Conservation (phyloP, 2,329 filamentous ascomycete genomes). For the Botrytis medusae region DNA sequence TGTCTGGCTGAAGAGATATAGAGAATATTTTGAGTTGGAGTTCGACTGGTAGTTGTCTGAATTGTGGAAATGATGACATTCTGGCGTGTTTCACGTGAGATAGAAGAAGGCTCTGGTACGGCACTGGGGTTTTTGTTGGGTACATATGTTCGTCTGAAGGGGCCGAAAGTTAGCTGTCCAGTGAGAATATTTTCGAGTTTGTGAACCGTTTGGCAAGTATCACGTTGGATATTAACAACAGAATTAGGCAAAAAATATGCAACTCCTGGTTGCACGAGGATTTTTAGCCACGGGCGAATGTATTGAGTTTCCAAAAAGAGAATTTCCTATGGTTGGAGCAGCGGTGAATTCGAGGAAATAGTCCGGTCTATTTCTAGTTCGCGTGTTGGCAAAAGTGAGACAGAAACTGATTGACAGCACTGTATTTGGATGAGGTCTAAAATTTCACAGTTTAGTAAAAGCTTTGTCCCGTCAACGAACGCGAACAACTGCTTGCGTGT, state of each 20-base stretch:
- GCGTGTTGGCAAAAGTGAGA: constrained; percentile 2
- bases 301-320: background rate
- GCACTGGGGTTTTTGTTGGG: no score
- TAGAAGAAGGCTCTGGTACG: background rate
- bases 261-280: background rate
- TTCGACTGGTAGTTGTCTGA: constrained; percentile 3
- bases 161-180: background rate
- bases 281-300: background rate
- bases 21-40: constrained; percentile 15
- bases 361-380: background rate
- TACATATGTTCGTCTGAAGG: background rate
- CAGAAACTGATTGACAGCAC: background rate
- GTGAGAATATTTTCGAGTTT: background rate
- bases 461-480: background rate
- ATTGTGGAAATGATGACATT: constrained; percentile 11
- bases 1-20: background rate
- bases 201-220: background rate
- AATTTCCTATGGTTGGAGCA: background rate
- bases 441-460: background rate
- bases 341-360: background rate
- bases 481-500: background rate
- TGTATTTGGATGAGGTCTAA: background rate
- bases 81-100: background rate
- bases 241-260: background rate
- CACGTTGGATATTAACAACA: background rate